These are phyloP conservation scores for Suillus lakei DNA, from an alignment of 768 basidiomycete species.

Conservation along the genomic window DNA sequence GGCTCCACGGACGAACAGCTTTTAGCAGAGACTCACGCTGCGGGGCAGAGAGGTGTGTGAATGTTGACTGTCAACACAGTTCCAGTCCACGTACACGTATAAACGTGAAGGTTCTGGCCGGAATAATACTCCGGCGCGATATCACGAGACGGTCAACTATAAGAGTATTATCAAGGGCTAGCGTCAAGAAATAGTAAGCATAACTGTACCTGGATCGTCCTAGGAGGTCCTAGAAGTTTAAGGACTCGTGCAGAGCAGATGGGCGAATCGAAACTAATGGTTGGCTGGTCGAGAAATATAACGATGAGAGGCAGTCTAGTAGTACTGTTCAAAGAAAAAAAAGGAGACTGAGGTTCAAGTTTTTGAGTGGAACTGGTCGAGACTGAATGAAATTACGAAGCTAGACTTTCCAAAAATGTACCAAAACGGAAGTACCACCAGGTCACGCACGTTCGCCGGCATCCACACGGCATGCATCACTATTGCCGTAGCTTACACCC, in stretches of 20 bases:
- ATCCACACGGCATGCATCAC: conserved; percentile 25
- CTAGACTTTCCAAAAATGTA: conserved; percentile 24
- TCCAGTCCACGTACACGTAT: conserved; percentile 8
- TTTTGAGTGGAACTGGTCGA: conserved; percentile 37
- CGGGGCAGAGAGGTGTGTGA: conserved; percentile 9
- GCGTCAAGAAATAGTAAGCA: neutral
- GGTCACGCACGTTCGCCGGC: conserved; percentile 45
- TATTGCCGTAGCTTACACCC: conserved; percentile 15
- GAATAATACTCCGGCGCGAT: neutral
- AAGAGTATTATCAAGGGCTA: neutral
- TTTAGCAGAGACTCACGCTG: neutral
- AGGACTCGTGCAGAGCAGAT: neutral
- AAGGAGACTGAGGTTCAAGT: conserved; percentile 5
- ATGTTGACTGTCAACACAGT: conserved; percentile 3
- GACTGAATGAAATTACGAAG: conserved; percentile 41
- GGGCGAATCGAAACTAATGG: neutral
- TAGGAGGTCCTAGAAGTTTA: neutral
- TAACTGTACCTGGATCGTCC: neutral
- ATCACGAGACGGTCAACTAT: conserved; percentile 7
- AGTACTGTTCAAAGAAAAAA: neutral
- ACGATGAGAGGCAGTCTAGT: neutral
- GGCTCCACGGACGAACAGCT: conserved; percentile 2
- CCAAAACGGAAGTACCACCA: conserved; percentile 28
- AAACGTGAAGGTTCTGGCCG: neutral
- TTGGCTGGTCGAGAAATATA: neutral